These are phyloP conservation scores for Porphyrellus cyaneotinctus DNA, from an alignment of 768 basidiomycete genomes.

Conservation along the genomic window DNA sequence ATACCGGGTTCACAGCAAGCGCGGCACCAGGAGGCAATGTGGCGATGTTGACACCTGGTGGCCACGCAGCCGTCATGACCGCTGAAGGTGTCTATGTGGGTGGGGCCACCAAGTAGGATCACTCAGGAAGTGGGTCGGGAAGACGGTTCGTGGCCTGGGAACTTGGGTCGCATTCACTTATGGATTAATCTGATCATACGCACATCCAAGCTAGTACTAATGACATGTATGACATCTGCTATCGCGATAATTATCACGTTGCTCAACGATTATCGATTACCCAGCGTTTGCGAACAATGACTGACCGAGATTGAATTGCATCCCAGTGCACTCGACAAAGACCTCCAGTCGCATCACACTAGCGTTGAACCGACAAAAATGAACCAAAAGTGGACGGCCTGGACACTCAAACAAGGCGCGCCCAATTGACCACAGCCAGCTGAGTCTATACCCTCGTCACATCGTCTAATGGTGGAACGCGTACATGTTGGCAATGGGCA, in stretches of 20 bases:
- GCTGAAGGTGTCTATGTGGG: constrained; percentile 32
- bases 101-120: constrained; percentile 13
- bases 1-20: constrained; percentile 27
- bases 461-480: too few species aligned
- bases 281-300: not conserved
- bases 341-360: not conserved
- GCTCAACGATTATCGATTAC: not conserved
- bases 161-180: constrained; percentile 6
- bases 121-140: not conserved
- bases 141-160: not conserved
- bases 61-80: constrained; percentile 30
- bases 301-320: not conserved
- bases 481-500: not conserved
- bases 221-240: constrained; percentile 4
- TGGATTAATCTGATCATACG: constrained; percentile 25
- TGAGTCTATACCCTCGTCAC: too few species aligned
- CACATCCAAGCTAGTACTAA: constrained; percentile 20
- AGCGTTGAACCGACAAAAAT: not conserved
- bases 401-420: not conserved
- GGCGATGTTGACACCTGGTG: constrained; percentile 32
- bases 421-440: too few species aligned
- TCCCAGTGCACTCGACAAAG: not conserved
- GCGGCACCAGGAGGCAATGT: constrained; percentile 25
- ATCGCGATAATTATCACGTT: not conserved
- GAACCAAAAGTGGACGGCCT: too few species aligned